Evolutionary conservation across 78 protist genomes (phyloP).

Genomic region (Chrysochromulina tobinii): DNA sequence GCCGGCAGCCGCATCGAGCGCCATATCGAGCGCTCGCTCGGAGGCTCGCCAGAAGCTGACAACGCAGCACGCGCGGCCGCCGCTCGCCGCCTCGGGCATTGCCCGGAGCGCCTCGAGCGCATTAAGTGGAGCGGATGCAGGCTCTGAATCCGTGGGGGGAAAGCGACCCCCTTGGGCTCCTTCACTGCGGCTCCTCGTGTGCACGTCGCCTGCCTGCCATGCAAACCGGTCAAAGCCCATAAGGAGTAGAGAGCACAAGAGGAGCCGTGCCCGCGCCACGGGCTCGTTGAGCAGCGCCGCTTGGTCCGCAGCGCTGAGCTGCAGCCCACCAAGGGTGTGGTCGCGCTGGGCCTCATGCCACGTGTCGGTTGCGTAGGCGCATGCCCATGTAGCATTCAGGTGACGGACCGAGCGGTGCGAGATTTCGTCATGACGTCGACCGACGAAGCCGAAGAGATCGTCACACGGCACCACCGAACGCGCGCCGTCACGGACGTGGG

Average conservation of each 20-base stretch:
- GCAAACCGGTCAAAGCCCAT: too few relatives aligned
- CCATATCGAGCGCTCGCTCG: too few relatives aligned
- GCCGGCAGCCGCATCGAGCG: too few relatives aligned
- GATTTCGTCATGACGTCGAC: neutral
- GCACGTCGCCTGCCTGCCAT: too few relatives aligned
- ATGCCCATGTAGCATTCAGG: neutral
- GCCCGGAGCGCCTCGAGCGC: too few relatives aligned
- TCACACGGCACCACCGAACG: neutral
- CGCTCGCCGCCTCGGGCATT: too few relatives aligned
- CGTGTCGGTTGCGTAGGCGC: neutral
- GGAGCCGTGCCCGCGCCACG: neutral
- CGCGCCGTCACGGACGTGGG: neutral
- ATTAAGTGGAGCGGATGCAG: too few relatives aligned
- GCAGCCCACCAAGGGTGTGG: neutral
- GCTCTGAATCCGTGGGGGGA: too few relatives aligned
- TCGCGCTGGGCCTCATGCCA: neutral
- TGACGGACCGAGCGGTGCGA: neutral
- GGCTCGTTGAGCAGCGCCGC: neutral
- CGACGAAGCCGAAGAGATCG: neutral
- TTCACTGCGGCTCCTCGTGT: too few relatives aligned
- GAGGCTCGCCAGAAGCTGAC: too few relatives aligned
- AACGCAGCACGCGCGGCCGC: too few relatives aligned
- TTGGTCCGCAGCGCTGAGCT: neutral
- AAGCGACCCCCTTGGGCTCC: too few relatives aligned
- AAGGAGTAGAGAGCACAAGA: neutral